Evolutionary conservation across 768 basidiomycete species (phyloP).

Genomic region (Phanerochaete carnosa): DNA sequence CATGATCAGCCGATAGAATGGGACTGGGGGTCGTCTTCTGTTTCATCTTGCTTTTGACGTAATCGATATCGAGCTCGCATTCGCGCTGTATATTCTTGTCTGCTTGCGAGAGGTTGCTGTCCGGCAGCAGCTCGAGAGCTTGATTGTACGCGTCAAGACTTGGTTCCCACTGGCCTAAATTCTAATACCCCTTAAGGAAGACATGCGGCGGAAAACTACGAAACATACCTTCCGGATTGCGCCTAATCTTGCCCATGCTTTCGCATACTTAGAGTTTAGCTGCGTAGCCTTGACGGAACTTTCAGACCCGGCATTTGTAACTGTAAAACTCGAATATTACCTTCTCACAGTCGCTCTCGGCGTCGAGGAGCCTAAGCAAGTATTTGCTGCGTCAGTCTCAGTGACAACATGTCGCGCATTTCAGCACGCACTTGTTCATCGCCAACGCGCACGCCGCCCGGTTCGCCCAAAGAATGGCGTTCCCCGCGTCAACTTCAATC

Average conservation of each 20-base stretch:
- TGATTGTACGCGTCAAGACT: background rate
- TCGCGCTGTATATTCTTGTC: background rate
- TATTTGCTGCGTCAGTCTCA: background rate
- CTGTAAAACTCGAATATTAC: background rate
- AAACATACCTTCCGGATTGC: background rate
- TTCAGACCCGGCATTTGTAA: no score
- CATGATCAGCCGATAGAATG: background rate
- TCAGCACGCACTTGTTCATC: constrained; percentile 32
- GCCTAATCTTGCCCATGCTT: background rate
- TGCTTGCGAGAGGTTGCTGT: background rate
- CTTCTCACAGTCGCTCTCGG: background rate
- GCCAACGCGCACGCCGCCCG: constrained; percentile 37
- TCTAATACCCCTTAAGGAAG: background rate
- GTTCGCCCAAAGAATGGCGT: constrained; percentile 41
- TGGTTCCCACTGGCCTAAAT: background rate
- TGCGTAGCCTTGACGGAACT: background rate
- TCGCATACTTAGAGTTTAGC: background rate
- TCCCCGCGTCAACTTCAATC: constrained; percentile 34
- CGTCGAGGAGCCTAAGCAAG: background rate
- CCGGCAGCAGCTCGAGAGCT: background rate
- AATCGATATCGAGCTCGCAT: background rate
- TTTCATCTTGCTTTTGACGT: background rate
- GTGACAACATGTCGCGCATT: background rate
- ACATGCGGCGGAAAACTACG: background rate
- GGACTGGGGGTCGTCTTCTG: background rate